Evolutionary conservation across 2,329 filamentous ascomycete genomes (phyloP).

Genomic region (Aspergillus sp.): DNA sequence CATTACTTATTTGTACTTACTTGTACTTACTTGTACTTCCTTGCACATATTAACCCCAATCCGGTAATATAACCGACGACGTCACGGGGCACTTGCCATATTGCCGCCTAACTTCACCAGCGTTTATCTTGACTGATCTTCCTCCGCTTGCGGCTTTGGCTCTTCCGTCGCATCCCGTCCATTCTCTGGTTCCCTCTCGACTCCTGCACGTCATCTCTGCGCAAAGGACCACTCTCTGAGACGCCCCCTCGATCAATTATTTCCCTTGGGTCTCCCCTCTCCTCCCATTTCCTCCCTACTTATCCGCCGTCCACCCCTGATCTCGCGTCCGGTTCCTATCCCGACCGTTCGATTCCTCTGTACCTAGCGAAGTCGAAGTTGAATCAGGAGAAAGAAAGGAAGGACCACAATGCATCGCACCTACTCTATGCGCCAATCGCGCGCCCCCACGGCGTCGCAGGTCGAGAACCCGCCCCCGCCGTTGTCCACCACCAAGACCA

Average conservation of each 20-base stretch:
- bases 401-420: slow-evolving; percentile 77
- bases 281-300: slow-evolving; percentile 1
- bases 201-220: slow-evolving; percentile 28
- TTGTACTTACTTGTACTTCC: neutral
- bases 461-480: slow-evolving; percentile 90
- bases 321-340: neutral
- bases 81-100: slow-evolving; percentile 12
- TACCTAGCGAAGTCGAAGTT: neutral
- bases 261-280: slow-evolving; percentile 1
- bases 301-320: slow-evolving; percentile 2
- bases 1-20: neutral
- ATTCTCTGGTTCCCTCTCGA: slow-evolving; percentile 5
- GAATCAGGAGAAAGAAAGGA: neutral
- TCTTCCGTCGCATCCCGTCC: slow-evolving; percentile 24
- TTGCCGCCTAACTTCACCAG: no score
- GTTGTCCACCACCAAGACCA: slow-evolving; percentile 81
- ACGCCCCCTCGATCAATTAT: slow-evolving; percentile 1
- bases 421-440: slow-evolving; percentile 96
- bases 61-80: slow-evolving; percentile 13
- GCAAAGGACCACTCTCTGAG: slow-evolving; percentile 15
- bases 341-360: neutral
- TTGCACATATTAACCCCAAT: slow-evolving; percentile 5
- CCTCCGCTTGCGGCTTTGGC: slow-evolving; percentile 12
- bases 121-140: neutral
- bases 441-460: slow-evolving; percentile 89